phyloP scores from a whole-genome alignment of 805 yeast species.

The Spencermartinsiella europaea region DNA sequence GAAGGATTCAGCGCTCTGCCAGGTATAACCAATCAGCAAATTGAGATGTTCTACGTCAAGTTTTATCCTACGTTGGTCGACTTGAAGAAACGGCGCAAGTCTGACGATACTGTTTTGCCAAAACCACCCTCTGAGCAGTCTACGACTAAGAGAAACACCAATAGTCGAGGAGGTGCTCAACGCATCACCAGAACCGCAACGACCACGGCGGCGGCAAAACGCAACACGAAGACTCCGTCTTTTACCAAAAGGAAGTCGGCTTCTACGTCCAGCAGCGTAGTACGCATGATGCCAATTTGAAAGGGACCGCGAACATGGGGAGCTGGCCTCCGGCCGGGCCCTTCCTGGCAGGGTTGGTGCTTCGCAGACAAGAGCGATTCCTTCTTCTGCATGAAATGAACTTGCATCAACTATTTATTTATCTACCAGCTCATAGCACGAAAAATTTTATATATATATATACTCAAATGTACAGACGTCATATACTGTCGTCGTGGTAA shows the following conservation, averaged over 20 bases:
- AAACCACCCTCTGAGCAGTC: too few species aligned
- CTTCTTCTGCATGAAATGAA: too few species aligned
- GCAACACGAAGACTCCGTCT: neutral
- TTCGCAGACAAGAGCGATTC: too few species aligned
- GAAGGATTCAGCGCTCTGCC: constrained; percentile 40
- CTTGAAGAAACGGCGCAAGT: too few species aligned
- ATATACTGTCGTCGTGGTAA: constrained; percentile 54
- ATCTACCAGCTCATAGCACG: too few species aligned
- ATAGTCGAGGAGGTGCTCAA: neutral
- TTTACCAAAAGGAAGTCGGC: neutral
- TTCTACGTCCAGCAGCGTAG: neutral
- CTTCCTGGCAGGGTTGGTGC: too few species aligned
- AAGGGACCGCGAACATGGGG: too few species aligned
- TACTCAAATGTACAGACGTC: too few species aligned
- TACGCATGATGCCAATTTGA: constrained; percentile 2
- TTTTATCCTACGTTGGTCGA: neutral
- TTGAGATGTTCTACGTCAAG: constrained; percentile 30
- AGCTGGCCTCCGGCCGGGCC: too few species aligned
- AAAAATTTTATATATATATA: too few species aligned
- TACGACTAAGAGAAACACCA: neutral
- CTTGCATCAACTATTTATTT: too few species aligned
- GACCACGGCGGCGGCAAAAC: neutral
- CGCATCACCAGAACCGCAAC: neutral
- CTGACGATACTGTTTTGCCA: too few species aligned
- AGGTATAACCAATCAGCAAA: constrained; percentile 32